Evolutionary conservation across 2,329 filamentous ascomycete species (phyloP).

Genomic region (Davidsoniella australis): DNA sequence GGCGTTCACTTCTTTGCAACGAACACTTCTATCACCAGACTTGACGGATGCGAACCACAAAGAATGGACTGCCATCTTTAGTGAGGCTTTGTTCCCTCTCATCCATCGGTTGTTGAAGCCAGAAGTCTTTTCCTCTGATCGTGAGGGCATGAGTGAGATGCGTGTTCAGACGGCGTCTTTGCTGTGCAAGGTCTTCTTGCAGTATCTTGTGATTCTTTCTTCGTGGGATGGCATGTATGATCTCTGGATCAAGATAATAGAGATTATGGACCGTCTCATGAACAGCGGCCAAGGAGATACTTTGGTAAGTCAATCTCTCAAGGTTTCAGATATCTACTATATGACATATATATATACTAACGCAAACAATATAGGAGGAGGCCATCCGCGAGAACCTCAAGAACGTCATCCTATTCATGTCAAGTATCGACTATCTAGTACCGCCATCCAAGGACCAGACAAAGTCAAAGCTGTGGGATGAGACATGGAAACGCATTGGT

Average conservation of each 20-base stretch:
- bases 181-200: conserved; percentile 86
- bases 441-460: conserved; percentile 42
- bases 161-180: conserved; percentile 80
- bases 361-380: conserved; percentile 48
- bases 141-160: conserved; percentile 87
- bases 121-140: conserved; percentile 83
- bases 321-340: background rate
- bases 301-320: conserved; percentile 39
- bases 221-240: conserved; percentile 81
- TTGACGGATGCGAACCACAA: conserved; percentile 69
- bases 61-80: conserved; percentile 91
- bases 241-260: conserved; percentile 81
- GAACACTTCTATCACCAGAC: conserved; percentile 69
- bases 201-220: conserved; percentile 72
- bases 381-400: conserved; percentile 90
- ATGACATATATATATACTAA: background rate
- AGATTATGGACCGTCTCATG: conserved; percentile 90
- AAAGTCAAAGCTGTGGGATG: conserved; percentile 40
- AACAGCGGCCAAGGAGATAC: conserved; percentile 87
- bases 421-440: conserved; percentile 68
- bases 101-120: conserved; percentile 79
- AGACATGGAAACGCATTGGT: conserved; percentile 50
- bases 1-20: conserved; percentile 71
- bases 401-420: conserved; percentile 91
- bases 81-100: conserved; percentile 81